Conservation (phyloP, 495 filamentous ascomycete genomes). For the Chaetomium tenue region DNA sequence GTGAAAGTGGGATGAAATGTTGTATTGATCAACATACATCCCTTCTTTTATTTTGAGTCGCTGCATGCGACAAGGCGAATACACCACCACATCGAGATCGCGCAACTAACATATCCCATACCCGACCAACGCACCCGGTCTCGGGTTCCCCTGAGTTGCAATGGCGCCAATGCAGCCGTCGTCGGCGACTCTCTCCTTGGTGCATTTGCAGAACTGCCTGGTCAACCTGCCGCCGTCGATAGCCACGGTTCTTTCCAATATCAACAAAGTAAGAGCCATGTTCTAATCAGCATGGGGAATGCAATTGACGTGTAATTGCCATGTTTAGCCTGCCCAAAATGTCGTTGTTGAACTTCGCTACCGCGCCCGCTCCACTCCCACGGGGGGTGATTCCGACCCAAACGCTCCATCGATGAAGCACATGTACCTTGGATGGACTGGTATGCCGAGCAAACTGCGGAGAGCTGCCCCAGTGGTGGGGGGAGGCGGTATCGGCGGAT, state of each 20-base stretch:
- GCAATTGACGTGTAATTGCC: constrained; percentile 7
- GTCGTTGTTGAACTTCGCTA: constrained; percentile 86
- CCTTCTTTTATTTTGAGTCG: background rate
- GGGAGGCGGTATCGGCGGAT: constrained; percentile 65
- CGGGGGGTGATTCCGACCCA: constrained; percentile 31
- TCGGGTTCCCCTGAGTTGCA: constrained; percentile 3
- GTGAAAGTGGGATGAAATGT: constrained; percentile 1
- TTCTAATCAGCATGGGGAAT: background rate
- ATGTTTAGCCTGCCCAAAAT: constrained; percentile 77
- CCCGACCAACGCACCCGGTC: constrained; percentile 7
- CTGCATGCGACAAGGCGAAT: background rate
- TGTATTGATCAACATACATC: background rate
- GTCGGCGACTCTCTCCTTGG: constrained; percentile 73
- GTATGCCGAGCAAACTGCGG: constrained; percentile 81
- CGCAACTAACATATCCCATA: background rate
- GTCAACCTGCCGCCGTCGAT: constrained; percentile 89
- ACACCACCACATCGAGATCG: background rate
- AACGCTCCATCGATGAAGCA: constrained; percentile 47
- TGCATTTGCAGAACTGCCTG: constrained; percentile 87
- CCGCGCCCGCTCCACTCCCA: constrained; percentile 42
- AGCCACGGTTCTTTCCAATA: constrained; percentile 75
- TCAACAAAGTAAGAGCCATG: constrained; percentile 69
- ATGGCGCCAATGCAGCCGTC: constrained; percentile 62
- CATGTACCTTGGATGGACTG: constrained; percentile 90
- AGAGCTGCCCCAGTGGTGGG: constrained; percentile 69